phyloP scores from a whole-genome alignment of 1,284 basidiomycete genomes.

The Butyriboletus appendiculatus region DNA sequence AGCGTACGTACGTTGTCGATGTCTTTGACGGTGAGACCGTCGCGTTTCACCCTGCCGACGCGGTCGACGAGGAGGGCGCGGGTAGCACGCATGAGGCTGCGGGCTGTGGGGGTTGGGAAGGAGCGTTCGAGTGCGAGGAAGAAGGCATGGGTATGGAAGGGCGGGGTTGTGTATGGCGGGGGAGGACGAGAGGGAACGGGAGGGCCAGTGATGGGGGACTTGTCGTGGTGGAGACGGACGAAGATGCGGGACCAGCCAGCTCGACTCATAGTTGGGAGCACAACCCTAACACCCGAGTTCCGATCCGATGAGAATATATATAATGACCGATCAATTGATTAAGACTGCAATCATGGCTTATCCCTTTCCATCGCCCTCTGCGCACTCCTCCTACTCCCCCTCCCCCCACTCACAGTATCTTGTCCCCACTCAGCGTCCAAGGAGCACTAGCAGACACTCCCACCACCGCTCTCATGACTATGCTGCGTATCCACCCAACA shows the following conservation, averaged over 20 bases:
- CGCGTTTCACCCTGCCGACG: constrained; percentile 70
- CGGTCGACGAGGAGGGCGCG: constrained; percentile 79
- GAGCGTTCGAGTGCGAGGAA: constrained; percentile 66
- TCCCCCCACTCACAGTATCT: constrained; percentile 2
- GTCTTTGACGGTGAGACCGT: constrained; percentile 82
- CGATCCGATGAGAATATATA: constrained; percentile 20
- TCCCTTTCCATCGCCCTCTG: constrained; percentile 8
- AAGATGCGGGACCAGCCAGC: constrained; percentile 10
- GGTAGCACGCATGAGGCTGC: constrained; percentile 86
- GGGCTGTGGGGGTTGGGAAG: constrained; percentile 69
- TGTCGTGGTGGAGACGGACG: constrained; percentile 19
- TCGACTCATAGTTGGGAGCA: constrained; percentile 13
- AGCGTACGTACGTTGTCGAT: constrained; percentile 79
- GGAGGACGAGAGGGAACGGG: constrained; percentile 14
- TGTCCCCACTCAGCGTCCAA: neutral
- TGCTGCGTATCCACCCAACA: neutral
- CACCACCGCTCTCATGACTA: constrained; percentile 13
- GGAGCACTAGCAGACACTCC: constrained; percentile 21
- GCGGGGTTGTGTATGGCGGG: constrained; percentile 47
- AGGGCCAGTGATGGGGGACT: constrained; percentile 2
- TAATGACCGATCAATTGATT: neutral
- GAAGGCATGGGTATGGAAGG: constrained; percentile 66
- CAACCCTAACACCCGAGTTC: constrained; percentile 9
- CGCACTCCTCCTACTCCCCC: neutral
- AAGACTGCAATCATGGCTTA: constrained; percentile 1